phyloP scores from a whole-genome alignment of 495 filamentous ascomycete species.

The Aspergillus coremiiformis region DNA sequence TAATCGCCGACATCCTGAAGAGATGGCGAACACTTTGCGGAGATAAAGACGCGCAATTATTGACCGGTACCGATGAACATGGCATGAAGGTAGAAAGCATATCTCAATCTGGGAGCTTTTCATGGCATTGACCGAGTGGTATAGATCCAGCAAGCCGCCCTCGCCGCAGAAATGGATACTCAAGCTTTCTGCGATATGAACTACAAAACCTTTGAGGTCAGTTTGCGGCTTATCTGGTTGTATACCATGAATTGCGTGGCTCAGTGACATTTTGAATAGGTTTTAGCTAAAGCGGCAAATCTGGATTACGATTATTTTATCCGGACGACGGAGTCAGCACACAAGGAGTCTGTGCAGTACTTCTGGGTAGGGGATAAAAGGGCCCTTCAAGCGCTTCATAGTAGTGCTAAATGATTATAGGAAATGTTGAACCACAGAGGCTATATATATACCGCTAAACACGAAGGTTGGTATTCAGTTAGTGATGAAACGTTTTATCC shows the following conservation, averaged over 20 bases:
- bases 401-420: conserved; percentile 23
- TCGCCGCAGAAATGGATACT: conserved; percentile 52
- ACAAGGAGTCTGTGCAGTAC: conserved; percentile 80
- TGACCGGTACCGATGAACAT: conserved; percentile 96
- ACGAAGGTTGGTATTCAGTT: conserved; percentile 94
- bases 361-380: conserved; percentile 60
- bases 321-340: conserved; percentile 76
- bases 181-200: conserved; percentile 56
- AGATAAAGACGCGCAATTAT: conserved; percentile 56
- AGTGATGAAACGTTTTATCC: conserved; percentile 96
- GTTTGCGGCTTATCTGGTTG: background rate
- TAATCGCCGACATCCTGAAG: conserved; percentile 85
- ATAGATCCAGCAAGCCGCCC: conserved; percentile 77
- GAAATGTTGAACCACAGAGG: conserved; percentile 63
- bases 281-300: conserved; percentile 58
- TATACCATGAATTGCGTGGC: background rate
- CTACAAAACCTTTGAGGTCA: conserved; percentile 43
- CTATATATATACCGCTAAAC: conserved; percentile 76
- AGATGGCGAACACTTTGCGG: conserved; percentile 81
- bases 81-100: conserved; percentile 65
- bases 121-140: conserved; percentile 12
- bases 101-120: background rate
- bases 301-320: conserved; percentile 80
- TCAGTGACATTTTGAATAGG: conserved; percentile 23
- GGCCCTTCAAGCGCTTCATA: background rate